phyloP scores from a whole-genome alignment of 139 green algal genomes.

The Mychonastes homosphaera region DNA sequence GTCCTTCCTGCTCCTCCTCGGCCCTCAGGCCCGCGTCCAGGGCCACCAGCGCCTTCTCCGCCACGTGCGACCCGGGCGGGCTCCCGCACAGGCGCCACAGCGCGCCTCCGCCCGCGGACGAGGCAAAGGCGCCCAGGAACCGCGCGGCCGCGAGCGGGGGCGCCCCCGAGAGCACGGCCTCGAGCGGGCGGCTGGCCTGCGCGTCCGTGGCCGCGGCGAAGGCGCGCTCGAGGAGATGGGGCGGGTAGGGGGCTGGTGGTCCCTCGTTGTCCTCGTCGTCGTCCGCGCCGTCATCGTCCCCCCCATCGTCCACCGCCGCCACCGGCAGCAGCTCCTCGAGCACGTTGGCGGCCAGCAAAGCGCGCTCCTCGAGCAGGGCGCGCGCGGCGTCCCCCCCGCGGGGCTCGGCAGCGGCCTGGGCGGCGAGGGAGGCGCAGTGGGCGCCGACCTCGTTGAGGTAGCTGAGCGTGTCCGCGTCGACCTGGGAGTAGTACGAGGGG shows the following conservation, averaged over 20 bases:
- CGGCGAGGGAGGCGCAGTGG: too few relatives aligned
- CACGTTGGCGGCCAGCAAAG: conserved; percentile 50
- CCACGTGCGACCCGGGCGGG: conserved; percentile 62
- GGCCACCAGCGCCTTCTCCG: conserved; percentile 43
- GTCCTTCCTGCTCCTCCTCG: background rate
- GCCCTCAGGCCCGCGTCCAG: conserved; percentile 22
- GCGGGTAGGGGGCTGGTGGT: too few relatives aligned
- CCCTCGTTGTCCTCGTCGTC: too few relatives aligned
- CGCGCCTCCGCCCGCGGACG: background rate
- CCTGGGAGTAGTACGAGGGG: too few relatives aligned
- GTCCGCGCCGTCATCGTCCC: too few relatives aligned
- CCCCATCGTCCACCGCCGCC: too few relatives aligned
- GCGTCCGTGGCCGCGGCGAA: conserved; percentile 16
- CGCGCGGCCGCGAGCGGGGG: background rate
- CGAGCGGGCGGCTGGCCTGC: conserved; percentile 48
- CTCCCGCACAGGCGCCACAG: conserved; percentile 24
- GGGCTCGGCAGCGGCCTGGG: too few relatives aligned
- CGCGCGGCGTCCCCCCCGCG: too few relatives aligned
- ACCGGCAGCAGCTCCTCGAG: conserved; percentile 49
- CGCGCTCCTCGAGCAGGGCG: conserved; percentile 51
- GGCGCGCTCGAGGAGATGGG: too few relatives aligned
- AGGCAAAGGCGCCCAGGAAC: conserved; percentile 26
- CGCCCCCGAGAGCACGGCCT: conserved; percentile 44
- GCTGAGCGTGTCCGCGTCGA: too few relatives aligned
- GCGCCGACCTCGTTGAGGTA: too few relatives aligned